Evolutionary conservation across 345 rosid species (phyloP), one percentile per base, ranked within the genome.

Genomic region (Noccaea bulbosa): DNA sequence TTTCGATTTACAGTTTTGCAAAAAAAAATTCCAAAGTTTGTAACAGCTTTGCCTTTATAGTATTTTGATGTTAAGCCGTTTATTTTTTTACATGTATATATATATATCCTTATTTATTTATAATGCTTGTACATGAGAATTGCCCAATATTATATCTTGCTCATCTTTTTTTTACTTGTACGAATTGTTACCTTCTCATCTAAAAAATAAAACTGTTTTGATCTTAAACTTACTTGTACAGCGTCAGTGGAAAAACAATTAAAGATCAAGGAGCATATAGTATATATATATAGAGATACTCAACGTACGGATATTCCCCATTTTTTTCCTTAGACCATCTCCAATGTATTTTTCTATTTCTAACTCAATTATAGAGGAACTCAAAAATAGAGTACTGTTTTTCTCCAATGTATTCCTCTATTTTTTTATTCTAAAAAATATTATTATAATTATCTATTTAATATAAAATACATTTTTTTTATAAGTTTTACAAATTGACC

Each of bases 251-350:
- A 39, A 53, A 54, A 20, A 16, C 17, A 15, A 12, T 20, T 44
- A 64, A 37, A 48, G 67, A 48, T 50, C 22, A 49, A 70, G 16
- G 41, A 66, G 61, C 40, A 66, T 66, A 66, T 50, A 37, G 5
- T 20, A 20, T 1, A 20, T 50, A 22, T 30, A 40, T 40, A 54
- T 16, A 54, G 7, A 54, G 7, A 54, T n/a, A 32, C 62, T 11
- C 17, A 30, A 52, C 71, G 22, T 40, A 53, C 44, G 34, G 62
- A 41, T 32, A 60, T 70, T 60, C 67, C 11, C 44, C 17, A 30
- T 59, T 11, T 35, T 59, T 43, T 20, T 20, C n/a, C n/a, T n/a
- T n/a, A n/a, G n/a, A n/a, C n/a, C n/a, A n/a, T n/a, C n/a, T n/a
- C n/a, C n/a, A n/a, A n/a, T n/a, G n/a, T n/a, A n/a, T n/a, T n/a